Evolutionary conservation across 2,329 filamentous ascomycete species (phyloP).

Genomic region (Achaetomium macrosporum): DNA sequence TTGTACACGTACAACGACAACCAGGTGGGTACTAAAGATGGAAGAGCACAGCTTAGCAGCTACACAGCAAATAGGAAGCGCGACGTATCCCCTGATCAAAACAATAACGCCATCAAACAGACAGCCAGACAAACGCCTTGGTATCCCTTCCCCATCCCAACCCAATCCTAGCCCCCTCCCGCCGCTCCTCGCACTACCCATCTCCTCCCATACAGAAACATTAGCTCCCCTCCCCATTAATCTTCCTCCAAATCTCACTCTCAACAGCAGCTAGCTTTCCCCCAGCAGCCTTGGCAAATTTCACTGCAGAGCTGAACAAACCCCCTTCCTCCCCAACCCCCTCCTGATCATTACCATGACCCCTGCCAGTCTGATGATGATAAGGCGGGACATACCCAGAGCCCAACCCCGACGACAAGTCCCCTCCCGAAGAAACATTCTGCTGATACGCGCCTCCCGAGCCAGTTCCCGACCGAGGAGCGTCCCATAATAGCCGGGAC

Average conservation of each 20-base stretch:
- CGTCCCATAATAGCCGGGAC: not conserved
- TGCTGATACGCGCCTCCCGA: not conserved
- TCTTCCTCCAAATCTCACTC: conserved; percentile 56
- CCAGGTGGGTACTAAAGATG: too few species aligned
- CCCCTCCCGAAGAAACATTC: not conserved
- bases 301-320: conserved; percentile 52
- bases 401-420: too few species aligned
- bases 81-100: too few species aligned
- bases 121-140: too few species aligned
- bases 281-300: conserved; percentile 51
- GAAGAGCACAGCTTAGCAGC: too few species aligned
- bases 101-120: too few species aligned
- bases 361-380: not conserved
- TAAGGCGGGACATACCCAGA: not conserved
- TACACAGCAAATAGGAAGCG: too few species aligned
- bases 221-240: conserved; percentile 46
- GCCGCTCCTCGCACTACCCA: not conserved
- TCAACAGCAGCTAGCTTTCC: conserved; percentile 54
- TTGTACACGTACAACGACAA: too few species aligned
- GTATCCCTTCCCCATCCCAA: too few species aligned
- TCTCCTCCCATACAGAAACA: not conserved
- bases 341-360: not conserved
- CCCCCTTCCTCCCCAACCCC: conserved; percentile 38
- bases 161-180: not conserved
- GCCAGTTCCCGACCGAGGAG: conserved; percentile 16